Base-by-base conservation (phyloP, 208 protist species). In the Trypanosoma vivax region DNA sequence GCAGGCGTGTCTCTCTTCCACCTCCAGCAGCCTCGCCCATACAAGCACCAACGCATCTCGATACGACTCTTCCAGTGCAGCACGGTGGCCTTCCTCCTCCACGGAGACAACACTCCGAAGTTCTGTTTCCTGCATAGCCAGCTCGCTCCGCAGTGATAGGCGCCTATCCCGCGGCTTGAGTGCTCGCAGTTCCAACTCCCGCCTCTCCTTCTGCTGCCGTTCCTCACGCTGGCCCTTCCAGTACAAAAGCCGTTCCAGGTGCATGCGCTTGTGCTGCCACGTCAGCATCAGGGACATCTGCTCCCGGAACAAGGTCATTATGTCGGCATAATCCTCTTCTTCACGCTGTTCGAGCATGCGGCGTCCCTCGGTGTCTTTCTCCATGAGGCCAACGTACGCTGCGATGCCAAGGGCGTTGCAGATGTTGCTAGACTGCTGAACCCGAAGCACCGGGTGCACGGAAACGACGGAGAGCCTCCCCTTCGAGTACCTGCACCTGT, bases 171-270 rank as follows among this genome's bases (percentile, higher is more conserved):
- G 5, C 25, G 14, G 16, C 7, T 39, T 45, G 47, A 54, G 24
- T 2, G 30, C 51, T 35, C 49, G 14, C 18, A 37, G n/a, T 18
- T 60, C 45, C 16, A 55, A 28, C 18, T 24, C 37, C 10, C 19
- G 3, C 27, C 80, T 55, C 21, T 56, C 47, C 18, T 38, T 24
- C 39, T 73, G 41, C 10, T 48, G 51, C 23, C 76, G 70, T 49
- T 74, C 62, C 41, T 83, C 71, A 6, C 60, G 60, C 53, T 85
- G 65, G 0, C 61, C 49, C 21, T 79, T 60, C 86, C 86, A 93
- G 65, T 87, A 88, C 2, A 82, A 23, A 11, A 93, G 68, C 2
- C 86, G 73, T 54, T 90, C 69, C 6, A 93, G 60, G 48, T 93
- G 86, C 70, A 88, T 76, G 19, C 72, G 67, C 39, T 76, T 83